Evolutionary conservation across 176 grass and related monocot genomes (phyloP), one percentile per base, ranked within the genome.

Genomic region (Lolium rigidum): DNA sequence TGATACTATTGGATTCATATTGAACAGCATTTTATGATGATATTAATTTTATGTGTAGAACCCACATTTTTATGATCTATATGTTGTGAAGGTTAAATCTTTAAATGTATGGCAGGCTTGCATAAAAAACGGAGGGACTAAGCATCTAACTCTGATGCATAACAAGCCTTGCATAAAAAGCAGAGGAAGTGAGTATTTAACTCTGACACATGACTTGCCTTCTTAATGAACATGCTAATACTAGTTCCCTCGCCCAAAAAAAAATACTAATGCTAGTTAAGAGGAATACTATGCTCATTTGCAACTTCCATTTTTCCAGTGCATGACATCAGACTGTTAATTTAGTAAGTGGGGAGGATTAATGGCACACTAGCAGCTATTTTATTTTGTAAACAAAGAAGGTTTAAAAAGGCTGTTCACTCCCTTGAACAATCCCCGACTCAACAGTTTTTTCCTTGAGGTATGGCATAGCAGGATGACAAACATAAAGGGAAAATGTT

Each of bases 281-380:
- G 12, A 69, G 9, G 56, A 86, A 60, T 74, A 62, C 20, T 58
- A 87, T 71, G 20, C 31, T 71, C 13, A 83, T 8, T 70, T 18
- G 21, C 11, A 59, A 49, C 12, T 67, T 59, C 37, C 38, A 77
- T 46, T 70, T 83, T 76, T 18, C 7, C 18, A 78, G 25, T 62
- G 52, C 51, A 51, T 83, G 63, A 2, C 41, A 60, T 84, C 31
- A 79, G 18, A 70, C 18, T 18, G 2, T 43, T 79, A 41, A 70
- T 44, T 14, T 70, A 78, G 41, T 41, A 88, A 82, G 5, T 22
- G 47, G 4, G 24, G 56, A 64, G 20, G 31, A 57, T 74, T 22
- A 87, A 54, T 4, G 17, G 16, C 58, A 80, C 3, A 26, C 20
- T 56, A 2, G 5, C 21, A 51, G 10, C 18, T 73, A 31, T 86